These are phyloP conservation scores for Vickermania ingenoplastis DNA, from an alignment of 208 protist species.

Conservation along the genomic window DNA sequence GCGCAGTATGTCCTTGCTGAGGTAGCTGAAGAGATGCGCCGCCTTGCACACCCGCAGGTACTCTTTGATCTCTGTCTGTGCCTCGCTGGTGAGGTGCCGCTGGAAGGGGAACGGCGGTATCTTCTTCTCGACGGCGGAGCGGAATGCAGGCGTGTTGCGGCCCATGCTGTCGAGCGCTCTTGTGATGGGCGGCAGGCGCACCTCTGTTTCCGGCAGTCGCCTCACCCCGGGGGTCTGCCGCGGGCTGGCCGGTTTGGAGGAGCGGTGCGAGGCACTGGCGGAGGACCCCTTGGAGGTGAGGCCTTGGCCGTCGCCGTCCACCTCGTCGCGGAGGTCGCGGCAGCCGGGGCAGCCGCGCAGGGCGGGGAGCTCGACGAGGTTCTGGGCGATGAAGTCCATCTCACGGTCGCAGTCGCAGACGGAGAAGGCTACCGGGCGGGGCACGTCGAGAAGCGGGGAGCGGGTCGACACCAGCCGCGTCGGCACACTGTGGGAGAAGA, in stretches of 20 bases:
- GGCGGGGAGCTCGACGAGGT: background rate
- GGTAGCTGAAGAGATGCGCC: slow-evolving; percentile 45
- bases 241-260: background rate
- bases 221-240: background rate
- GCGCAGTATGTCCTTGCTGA: slow-evolving; percentile 34
- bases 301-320: too few relatives aligned
- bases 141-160: background rate
- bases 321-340: background rate
- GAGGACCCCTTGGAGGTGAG: background rate
- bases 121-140: background rate
- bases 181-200: background rate
- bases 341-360: background rate
- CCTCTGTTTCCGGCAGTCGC: background rate
- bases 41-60: slow-evolving; percentile 17
- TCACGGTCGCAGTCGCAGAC: background rate
- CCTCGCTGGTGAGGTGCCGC: background rate
- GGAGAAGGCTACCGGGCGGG: background rate
- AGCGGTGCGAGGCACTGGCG: too few relatives aligned
- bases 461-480: background rate
- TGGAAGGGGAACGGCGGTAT: background rate
- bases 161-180: background rate
- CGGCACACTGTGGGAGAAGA: background rate
- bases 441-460: background rate
- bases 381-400: background rate
- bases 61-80: slow-evolving; percentile 9